Evolutionary conservation across 345 rosid genomes (phyloP).

Genomic region (Linum tenue): DNA sequence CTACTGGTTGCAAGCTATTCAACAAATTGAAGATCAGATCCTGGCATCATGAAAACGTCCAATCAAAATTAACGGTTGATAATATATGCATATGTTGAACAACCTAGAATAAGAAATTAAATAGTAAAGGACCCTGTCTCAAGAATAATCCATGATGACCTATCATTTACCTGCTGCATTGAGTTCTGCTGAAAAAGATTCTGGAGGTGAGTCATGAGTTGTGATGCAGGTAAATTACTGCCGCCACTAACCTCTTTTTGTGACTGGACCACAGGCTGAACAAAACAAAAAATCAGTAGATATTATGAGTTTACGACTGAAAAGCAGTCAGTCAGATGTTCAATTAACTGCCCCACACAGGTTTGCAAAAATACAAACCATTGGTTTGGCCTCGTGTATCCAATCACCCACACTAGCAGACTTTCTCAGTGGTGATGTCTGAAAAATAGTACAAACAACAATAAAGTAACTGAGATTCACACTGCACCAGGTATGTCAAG

Average conservation of each 20-base stretch:
- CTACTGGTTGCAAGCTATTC: constrained; percentile 56
- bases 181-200: constrained; percentile 80
- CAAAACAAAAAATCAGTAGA: constrained; percentile 7
- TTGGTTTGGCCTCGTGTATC: constrained; percentile 58
- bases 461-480: constrained; percentile 18
- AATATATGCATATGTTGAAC: not conserved
- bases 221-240: constrained; percentile 30
- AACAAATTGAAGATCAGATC: constrained; percentile 64
- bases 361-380: constrained; percentile 28
- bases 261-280: constrained; percentile 49
- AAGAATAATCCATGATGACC: not conserved
- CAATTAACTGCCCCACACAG: not conserved
- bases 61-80: constrained; percentile 9
- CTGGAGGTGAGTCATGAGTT: constrained; percentile 72
- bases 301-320: not conserved
- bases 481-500: not conserved
- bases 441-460: constrained; percentile 21
- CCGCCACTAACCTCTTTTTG: constrained; percentile 41
- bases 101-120: not conserved
- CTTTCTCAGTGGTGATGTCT: constrained; percentile 84
- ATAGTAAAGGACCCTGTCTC: not conserved
- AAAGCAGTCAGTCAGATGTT: not conserved
- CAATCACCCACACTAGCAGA: constrained; percentile 98
- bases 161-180: constrained; percentile 60
- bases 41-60: constrained; percentile 32